A percentile compares a stretch with the other conserved stretches of the same genome.
Evolutionary conservation across 306 rosid species (phyloP).

Genomic region (Dryas drummondii): DNA sequence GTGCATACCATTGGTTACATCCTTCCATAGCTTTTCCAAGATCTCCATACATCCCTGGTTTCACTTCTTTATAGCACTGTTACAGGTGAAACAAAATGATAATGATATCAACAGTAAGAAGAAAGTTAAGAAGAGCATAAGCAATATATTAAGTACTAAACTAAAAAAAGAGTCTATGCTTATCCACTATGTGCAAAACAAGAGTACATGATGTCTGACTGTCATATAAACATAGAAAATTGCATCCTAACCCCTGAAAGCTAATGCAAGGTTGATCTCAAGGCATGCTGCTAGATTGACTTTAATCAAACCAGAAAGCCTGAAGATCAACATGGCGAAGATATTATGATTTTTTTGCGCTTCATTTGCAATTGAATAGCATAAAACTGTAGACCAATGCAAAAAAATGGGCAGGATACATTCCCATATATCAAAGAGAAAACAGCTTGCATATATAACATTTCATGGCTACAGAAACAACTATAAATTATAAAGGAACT

Average conservation of each 20-base stretch:
- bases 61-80: conserved; percentile 84
- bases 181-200: not conserved
- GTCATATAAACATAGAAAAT: too few species aligned
- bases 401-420: not conserved
- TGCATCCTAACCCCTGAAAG: too few species aligned
- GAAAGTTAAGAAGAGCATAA: not conserved
- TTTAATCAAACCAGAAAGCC: too few species aligned
- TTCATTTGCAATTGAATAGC: not conserved
- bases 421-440: not conserved
- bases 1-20: conserved; percentile 73
- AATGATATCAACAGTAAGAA: not conserved
- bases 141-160: not conserved
- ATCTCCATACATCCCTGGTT: conserved; percentile 73
- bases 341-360: too few species aligned
- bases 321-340: too few species aligned
- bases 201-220: not conserved
- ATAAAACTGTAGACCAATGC: not conserved
- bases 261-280: too few species aligned
- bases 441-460: not conserved
- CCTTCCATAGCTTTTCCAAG: conserved; percentile 92
- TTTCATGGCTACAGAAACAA: conserved; percentile 1
- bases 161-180: not conserved
- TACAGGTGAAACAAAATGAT: conserved; percentile 15
- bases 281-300: too few species aligned
- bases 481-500: not conserved